Base-by-base conservation (phyloP, 148 eudicot species). In the Bassia scoparia region DNA sequence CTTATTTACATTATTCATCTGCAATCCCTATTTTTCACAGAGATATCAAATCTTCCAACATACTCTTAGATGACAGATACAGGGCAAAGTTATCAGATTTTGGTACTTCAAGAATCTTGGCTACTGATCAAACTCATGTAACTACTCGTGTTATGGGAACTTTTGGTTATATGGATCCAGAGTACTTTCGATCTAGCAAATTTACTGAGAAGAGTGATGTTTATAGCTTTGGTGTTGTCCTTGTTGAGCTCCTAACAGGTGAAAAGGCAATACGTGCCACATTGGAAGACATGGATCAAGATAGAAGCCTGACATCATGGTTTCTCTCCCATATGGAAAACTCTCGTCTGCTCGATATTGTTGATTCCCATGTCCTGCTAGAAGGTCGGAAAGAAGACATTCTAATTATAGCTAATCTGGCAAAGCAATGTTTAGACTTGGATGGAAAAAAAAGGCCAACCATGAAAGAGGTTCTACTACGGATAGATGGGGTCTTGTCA, bases 191-290 rank as follows among this genome's bases (percentile, higher is more conserved):
- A 5, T 59, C 79, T 20, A 71, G 64, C 65, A 69, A 76, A 11
- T 72, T 80, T 27, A 80, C 83, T 46, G 79, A 75, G 43, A 80
- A 80, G 72, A 76, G 83, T 14, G 83, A 80, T 38, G 76, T 71
- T 23, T 80, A 80, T 58, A 76, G 83, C 33, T 75, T 80, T 59
- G 83, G 79, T 31, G 83, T 76, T 0, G 83, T 80, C 23, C 72
- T 80, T 33, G 76, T 71, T 3, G 83, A 80, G 67, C 76, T 80
- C 30, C 29, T 80, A 30, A 80, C 83, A 46, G 76, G 79, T 16
- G 61, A 80, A 52, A 76, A 66, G 67, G 76, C 83, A 31, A 59
- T 76, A 43, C 56, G 65, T 50, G 64, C 71, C 24, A 61, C 48
- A 12, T 12, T 16, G 1, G n/a, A 63, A 62, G 76, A 52, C 23